Evolutionary conservation across 208 protist species (phyloP).

Genomic region (Wallacemonas rigidus): DNA sequence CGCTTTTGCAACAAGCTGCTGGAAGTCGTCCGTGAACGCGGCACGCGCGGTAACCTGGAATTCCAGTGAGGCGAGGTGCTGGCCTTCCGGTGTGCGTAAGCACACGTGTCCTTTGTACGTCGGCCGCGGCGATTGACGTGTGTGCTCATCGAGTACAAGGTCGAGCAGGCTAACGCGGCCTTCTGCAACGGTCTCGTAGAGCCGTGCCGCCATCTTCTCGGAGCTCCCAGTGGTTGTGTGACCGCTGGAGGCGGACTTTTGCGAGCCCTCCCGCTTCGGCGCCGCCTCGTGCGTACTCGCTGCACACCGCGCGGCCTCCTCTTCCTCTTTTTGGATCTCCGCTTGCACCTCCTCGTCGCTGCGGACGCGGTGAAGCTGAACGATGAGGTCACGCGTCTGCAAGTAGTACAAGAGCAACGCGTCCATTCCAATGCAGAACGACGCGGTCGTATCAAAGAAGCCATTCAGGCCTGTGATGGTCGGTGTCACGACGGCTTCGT

Average conservation of each 20-base stretch:
- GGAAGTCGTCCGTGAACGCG: constrained; percentile 71
- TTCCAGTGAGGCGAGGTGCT: constrained; percentile 87
- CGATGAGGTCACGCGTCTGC: constrained; percentile 73
- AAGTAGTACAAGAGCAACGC: constrained; percentile 86
- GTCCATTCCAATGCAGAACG: constrained; percentile 89
- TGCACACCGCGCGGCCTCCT: constrained; percentile 2
- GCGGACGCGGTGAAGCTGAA: constrained; percentile 88
- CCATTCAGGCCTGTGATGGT: constrained; percentile 85
- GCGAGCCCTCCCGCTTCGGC: neutral
- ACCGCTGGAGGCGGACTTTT: constrained; percentile 1
- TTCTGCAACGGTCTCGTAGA: constrained; percentile 85
- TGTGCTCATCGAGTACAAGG: constrained; percentile 50
- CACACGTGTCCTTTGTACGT: constrained; percentile 76
- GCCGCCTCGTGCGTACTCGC: neutral
- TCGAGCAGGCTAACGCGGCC: constrained; percentile 64
- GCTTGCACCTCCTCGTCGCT: constrained; percentile 59
- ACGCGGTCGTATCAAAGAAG: constrained; percentile 88
- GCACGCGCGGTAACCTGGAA: constrained; percentile 75
- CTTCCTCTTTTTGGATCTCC: constrained; percentile 6
- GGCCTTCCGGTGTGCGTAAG: constrained; percentile 38
- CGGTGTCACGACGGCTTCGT: constrained; percentile 87
- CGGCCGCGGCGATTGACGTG: constrained; percentile 47
- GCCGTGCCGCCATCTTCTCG: constrained; percentile 45
- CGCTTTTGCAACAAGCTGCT: constrained; percentile 34
- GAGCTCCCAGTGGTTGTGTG: constrained; percentile 1